Percentiles rank a stretch among this genome's conserved stretches.
phyloP scores from a whole-genome alignment of 2,329 filamentous ascomycete species.

The Hortaea sp. region DNA sequence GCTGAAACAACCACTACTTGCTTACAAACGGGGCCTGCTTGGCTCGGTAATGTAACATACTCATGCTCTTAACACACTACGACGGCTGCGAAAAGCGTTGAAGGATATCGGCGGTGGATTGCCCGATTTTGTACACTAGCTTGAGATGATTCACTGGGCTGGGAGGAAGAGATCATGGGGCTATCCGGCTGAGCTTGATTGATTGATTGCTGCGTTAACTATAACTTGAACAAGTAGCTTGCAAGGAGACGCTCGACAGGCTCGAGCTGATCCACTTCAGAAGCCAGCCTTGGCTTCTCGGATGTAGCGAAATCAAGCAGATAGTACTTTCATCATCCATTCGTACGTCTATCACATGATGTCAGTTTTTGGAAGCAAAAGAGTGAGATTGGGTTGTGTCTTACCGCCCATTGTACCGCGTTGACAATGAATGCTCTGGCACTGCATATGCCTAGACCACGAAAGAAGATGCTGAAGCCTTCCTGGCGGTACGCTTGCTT shows the following conservation, averaged over 20 bases:
- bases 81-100: too few species aligned
- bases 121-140: too few species aligned
- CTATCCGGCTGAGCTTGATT: not conserved
- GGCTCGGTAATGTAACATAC: too few species aligned
- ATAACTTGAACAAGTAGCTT: not conserved
- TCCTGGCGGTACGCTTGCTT: slow-evolving; percentile 60
- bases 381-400: slow-evolving; percentile 1
- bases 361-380: not conserved
- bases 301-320: slow-evolving; percentile 8
- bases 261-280: too few species aligned
- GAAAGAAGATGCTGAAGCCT: slow-evolving; percentile 66
- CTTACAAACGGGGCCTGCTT: too few species aligned
- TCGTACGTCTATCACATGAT: slow-evolving; percentile 49
- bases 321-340: slow-evolving; percentile 57
- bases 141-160: not conserved
- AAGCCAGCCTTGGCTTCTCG: too few species aligned
- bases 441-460: slow-evolving; percentile 73
- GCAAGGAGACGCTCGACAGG: too few species aligned
- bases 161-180: not conserved
- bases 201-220: not conserved
- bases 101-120: too few species aligned
- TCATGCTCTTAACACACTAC: too few species aligned
- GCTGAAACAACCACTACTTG: too few species aligned
- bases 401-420: slow-evolving; percentile 76
- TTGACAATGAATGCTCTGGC: slow-evolving; percentile 84